phyloP scores from a whole-genome alignment of 2,329 filamentous ascomycete species.

The Metarhizium guizhouense region DNA sequence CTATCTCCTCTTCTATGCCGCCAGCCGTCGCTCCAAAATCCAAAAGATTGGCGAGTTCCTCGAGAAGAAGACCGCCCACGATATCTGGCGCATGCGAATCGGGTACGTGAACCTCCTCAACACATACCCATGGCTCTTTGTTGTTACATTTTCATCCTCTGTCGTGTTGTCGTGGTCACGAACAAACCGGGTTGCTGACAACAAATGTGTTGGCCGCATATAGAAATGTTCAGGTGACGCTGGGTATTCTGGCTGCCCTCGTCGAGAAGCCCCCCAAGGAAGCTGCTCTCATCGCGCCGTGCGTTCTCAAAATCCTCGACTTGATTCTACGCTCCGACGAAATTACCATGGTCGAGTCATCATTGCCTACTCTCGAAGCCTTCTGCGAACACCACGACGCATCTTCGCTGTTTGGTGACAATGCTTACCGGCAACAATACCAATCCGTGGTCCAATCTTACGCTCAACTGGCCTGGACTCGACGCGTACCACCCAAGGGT shows the following conservation, averaged over 20 bases:
- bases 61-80: conserved; percentile 85
- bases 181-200: background rate
- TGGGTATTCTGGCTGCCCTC: conserved; percentile 83
- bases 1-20: conserved; percentile 94
- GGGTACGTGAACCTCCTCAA: conserved; percentile 46
- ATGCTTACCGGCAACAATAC: conserved; percentile 73
- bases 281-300: conserved; percentile 77
- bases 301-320: conserved; percentile 76
- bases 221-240: conserved; percentile 88
- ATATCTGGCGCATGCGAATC: conserved; percentile 82
- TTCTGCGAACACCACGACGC: conserved; percentile 87
- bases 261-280: conserved; percentile 91
- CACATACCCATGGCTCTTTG: background rate
- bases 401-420: conserved; percentile 75
- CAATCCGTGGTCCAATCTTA: conserved; percentile 74
- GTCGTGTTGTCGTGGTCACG: background rate
- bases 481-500: conserved; percentile 39
- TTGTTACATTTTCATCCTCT: background rate
- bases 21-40: conserved; percentile 87
- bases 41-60: conserved; percentile 93
- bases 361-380: conserved; percentile 73
- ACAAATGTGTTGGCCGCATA: conserved; percentile 1
- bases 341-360: conserved; percentile 87
- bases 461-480: conserved; percentile 66
- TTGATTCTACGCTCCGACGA: conserved; percentile 78